These are phyloP conservation scores for Trypanosoma cruzi DNA, from an alignment of 208 protist genomes.

Conservation along the genomic window DNA sequence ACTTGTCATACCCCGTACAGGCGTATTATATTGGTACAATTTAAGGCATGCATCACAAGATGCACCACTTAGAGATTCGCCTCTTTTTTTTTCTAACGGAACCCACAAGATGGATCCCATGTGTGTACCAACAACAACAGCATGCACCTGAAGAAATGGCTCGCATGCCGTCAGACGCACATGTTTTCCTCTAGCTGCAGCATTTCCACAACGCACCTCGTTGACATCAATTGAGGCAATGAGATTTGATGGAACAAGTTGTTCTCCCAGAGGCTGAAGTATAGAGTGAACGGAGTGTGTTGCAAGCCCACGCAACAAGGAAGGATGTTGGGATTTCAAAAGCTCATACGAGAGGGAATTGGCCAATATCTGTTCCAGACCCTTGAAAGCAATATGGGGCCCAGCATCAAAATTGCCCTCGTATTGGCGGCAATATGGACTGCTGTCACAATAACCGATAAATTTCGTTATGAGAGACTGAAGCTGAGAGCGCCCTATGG, in stretches of 20 bases:
- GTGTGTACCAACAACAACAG: conserved; percentile 59
- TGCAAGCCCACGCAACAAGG: conserved; percentile 17
- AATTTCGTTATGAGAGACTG: conserved; percentile 53
- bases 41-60: conserved; percentile 19
- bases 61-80: conserved; percentile 1
- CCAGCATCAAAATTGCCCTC: conserved; percentile 26
- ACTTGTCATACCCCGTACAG: conserved; percentile 49
- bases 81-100: conserved; percentile 29
- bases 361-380: conserved; percentile 48
- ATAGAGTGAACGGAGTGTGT: conserved; percentile 25
- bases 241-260: conserved; percentile 59
- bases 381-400: conserved; percentile 17
- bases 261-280: conserved; percentile 35
- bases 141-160: conserved; percentile 61
- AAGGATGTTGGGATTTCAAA: conserved; percentile 45
- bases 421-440: conserved; percentile 63
- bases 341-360: conserved; percentile 68
- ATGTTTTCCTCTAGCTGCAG: conserved; percentile 7
- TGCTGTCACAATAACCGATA: conserved; percentile 41
- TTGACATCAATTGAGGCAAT: conserved; percentile 62
- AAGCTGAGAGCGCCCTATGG: conserved; percentile 66
- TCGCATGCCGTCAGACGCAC: conserved; percentile 67
- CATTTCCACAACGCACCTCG: conserved; percentile 21
- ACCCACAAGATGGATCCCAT: conserved; percentile 69
- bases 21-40: conserved; percentile 49